Conservation (phyloP, 441 rosid species). For the Omphalea diandra region DNA sequence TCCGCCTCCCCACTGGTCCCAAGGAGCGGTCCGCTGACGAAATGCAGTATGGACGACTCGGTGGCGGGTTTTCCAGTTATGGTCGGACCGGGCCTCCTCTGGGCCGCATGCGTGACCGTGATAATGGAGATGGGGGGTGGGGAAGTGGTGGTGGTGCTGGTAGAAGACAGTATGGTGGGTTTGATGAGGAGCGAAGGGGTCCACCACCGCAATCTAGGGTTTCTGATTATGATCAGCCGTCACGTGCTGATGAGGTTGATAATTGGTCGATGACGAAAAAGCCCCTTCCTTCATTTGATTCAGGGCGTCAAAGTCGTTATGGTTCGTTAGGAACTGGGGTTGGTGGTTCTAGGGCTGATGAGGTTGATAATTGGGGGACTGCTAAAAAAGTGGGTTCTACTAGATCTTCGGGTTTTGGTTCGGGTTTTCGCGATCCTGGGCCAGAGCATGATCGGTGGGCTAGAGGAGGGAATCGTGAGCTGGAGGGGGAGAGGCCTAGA, state of each 20-base stretch:
- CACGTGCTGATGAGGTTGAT: slow-evolving; percentile 83
- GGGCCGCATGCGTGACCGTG: slow-evolving; percentile 47
- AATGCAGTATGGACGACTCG: slow-evolving; percentile 79
- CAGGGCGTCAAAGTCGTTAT: slow-evolving; percentile 56
- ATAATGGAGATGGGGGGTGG: slow-evolving; percentile 55
- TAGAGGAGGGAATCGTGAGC: slow-evolving; percentile 52
- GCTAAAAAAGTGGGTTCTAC: slow-evolving; percentile 52
- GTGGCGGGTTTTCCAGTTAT: slow-evolving; percentile 79
- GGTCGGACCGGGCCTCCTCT: slow-evolving; percentile 46
- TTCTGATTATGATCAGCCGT: slow-evolving; percentile 73
- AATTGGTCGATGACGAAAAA: slow-evolving; percentile 76
- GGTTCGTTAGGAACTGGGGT: slow-evolving; percentile 49
- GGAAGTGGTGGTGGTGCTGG: slow-evolving; percentile 42
- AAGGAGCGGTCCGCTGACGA: slow-evolving; percentile 86
- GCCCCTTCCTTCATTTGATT: slow-evolving; percentile 50
- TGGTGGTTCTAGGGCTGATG: slow-evolving; percentile 53
- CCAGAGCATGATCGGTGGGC: slow-evolving; percentile 69
- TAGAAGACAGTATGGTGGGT: slow-evolving; percentile 60
- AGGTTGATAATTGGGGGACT: slow-evolving; percentile 48
- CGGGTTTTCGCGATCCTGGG: slow-evolving; percentile 59
- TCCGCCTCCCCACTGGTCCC: slow-evolving; percentile 86
- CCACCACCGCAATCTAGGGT: slow-evolving; percentile 62
- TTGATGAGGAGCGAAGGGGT: slow-evolving; percentile 79
- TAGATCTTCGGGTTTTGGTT: slow-evolving; percentile 62
- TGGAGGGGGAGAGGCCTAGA: slow-evolving; percentile 53